Base-by-base conservation (phyloP, 108 stramenopile species). In the Pseudonitzschia multistriata region DNA sequence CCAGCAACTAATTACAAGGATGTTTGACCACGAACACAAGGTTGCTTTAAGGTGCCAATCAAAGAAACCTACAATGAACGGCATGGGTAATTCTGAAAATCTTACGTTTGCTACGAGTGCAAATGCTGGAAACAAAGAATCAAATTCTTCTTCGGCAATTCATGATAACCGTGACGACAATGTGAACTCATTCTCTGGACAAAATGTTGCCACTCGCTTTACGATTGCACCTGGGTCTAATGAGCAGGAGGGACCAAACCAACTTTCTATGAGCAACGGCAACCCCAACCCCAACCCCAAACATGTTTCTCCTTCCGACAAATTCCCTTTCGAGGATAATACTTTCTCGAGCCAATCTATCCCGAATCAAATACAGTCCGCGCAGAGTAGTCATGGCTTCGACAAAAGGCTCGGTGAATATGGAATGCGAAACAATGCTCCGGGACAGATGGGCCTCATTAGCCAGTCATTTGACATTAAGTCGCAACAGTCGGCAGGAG, bases 1-100 rank as follows among this genome's bases (percentile, higher is more conserved):
- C 7, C 19, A 70, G n/a, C 45, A 28, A 35, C 11, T 31, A 17
- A 29, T 70, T 10, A 8, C 6, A 25, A 36, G 10, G 2, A 59
- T 70, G 56, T 27, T 59, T 33, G 28, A 70, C 31, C 33, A 42
- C 24, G 40, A 49, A 21, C 15, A 70, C n/a, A 59, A 60, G 11
- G 69, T 36, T 70, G 56, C 56, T 8, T 2, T 35, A 33, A 59
- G 21, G 25, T 25, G 21, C 8, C 50, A 52, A 52, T 25, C 50
- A 24, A 52, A 2, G 50, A 52, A 52, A 25, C 3, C 21, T 25
- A 52, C 2, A 25, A 8, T 2, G 21, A 24, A 24, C 2, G 42
- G 2, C 42, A 45, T 45, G 42, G 42, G 42, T 17, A 45, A 45
- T 8, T 13, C 42, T 45, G 15, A 45, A 45, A 45, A 2, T 45